A percentile compares a stretch with the other conserved stretches of the same genome.
These are phyloP conservation scores for Aspergillus sclerotiicarbonarius DNA, from an alignment of 495 filamentous ascomycete species.

Conservation along the genomic window DNA sequence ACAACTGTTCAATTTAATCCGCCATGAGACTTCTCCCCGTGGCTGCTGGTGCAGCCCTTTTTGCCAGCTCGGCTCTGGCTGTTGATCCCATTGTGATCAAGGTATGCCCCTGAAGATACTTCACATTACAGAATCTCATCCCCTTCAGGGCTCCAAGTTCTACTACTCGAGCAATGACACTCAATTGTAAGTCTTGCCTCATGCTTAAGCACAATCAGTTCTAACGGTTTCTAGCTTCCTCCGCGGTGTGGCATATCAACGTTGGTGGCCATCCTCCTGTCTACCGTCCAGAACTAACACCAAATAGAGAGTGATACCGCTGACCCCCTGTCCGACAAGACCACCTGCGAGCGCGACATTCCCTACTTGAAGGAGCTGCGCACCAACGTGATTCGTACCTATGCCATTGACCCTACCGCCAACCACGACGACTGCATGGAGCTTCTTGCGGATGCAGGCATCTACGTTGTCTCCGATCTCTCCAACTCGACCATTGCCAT, in stretches of 20 bases:
- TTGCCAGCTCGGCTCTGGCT: slow-evolving; percentile 24
- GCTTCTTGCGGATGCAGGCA: slow-evolving; percentile 74
- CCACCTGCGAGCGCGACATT: slow-evolving; percentile 73
- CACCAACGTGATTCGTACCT: slow-evolving; percentile 88
- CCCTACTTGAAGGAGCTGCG: slow-evolving; percentile 68
- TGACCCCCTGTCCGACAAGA: slow-evolving; percentile 68
- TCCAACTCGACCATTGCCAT: slow-evolving; percentile 77
- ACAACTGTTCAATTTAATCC: no score
- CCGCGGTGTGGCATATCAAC: slow-evolving; percentile 83
- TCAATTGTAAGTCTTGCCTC: slow-evolving; percentile 63
- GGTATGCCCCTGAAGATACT: slow-evolving; percentile 29
- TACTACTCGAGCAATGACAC: slow-evolving; percentile 69
- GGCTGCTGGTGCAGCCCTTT: slow-evolving; percentile 19
- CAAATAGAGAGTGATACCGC: slow-evolving; percentile 46
- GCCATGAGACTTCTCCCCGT: slow-evolving; percentile 8
- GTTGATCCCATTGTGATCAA: slow-evolving; percentile 65
- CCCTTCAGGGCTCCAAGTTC: slow-evolving; percentile 63
- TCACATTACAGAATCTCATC: slow-evolving; percentile 3
- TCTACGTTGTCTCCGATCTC: slow-evolving; percentile 89
- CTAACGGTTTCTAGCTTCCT: slow-evolving; percentile 53
- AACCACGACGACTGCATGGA: slow-evolving; percentile 82
- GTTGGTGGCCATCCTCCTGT: slow-evolving; percentile 29
- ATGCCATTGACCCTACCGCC: slow-evolving; percentile 75
- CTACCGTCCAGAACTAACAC: slow-evolving; percentile 11
- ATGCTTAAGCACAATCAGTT: not conserved